Percentiles rank a stretch among this genome's conserved stretches.
Conservation (phyloP, 208 protist species). For the Lotmaria passim region DNA sequence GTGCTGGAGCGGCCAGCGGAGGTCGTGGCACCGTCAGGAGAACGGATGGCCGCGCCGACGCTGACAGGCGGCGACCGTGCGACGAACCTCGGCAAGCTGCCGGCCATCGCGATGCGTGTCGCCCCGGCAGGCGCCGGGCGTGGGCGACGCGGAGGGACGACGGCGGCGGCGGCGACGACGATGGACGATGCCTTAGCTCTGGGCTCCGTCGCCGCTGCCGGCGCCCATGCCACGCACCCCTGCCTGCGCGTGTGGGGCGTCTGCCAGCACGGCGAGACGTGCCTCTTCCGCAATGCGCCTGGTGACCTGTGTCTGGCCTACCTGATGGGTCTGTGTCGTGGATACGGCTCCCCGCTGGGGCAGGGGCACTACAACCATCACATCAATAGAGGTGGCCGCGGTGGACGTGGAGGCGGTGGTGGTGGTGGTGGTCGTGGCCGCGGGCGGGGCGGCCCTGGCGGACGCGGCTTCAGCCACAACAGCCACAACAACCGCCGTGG, state of each 20-base stretch:
- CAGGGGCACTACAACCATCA: neutral
- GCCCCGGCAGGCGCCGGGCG: conserved; percentile 26
- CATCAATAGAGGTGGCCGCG: neutral
- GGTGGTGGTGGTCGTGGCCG: neutral
- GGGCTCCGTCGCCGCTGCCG: neutral
- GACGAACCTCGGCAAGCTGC: conserved; percentile 56
- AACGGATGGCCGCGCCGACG: conserved; percentile 56
- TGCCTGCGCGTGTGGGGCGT: conserved; percentile 77
- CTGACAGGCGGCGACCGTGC: conserved; percentile 49
- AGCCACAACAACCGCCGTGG: neutral
- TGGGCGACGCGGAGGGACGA: conserved; percentile 7
- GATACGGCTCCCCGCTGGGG: conserved; percentile 18
- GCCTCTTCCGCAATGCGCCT: conserved; percentile 73
- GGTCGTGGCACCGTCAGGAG: conserved; percentile 81
- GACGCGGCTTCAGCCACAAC: conserved; percentile 3
- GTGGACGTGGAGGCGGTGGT: conserved; percentile 9
- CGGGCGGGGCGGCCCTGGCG: conserved; percentile 1
- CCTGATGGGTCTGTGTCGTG: conserved; percentile 76
- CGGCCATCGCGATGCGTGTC: conserved; percentile 71
- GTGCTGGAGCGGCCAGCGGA: conserved; percentile 75
- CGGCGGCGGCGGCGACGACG: conserved; percentile 8
- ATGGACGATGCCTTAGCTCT: conserved; percentile 28
- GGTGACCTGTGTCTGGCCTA: conserved; percentile 73
- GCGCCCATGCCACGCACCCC: conserved; percentile 46
- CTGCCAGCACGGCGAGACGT: conserved; percentile 77